A percentile compares a stretch with the other conserved stretches of the same genome.
phyloP scores from a whole-genome alignment of 2,329 filamentous ascomycete species.

The Talaromyces sp. region DNA sequence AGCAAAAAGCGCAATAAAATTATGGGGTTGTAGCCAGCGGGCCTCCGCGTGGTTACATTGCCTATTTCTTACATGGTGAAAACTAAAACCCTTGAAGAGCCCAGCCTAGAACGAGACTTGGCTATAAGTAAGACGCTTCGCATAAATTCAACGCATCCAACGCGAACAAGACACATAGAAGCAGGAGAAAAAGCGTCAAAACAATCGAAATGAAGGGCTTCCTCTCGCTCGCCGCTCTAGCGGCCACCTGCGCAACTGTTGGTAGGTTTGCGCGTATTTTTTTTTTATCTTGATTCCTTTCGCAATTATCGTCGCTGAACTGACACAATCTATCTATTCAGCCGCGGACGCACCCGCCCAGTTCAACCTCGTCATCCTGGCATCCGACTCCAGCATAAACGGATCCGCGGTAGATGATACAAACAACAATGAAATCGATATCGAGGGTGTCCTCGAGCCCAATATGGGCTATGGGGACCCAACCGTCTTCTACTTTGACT shows the following conservation, averaged over 20 bases:
- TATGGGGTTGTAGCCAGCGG: neutral
- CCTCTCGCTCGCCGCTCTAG: neutral
- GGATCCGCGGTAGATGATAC: neutral
- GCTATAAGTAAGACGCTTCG: neutral
- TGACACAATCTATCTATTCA: neutral
- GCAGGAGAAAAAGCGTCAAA: neutral
- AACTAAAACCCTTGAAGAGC: neutral
- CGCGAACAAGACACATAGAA: neutral
- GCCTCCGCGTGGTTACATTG: neutral
- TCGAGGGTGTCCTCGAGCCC: neutral
- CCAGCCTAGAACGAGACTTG: neutral
- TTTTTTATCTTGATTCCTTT: neutral
- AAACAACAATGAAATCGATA: slow-evolving; percentile 2
- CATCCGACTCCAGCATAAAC: slow-evolving; percentile 3
- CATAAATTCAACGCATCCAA: neutral
- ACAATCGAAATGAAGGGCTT: neutral
- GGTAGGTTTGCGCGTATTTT: neutral
- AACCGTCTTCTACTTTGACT: slow-evolving; percentile 2
- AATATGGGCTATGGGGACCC: neutral
- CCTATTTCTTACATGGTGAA: neutral
- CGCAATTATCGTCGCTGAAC: neutral
- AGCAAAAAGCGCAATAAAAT: neutral
- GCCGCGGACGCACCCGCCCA: neutral
- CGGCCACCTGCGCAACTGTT: neutral
- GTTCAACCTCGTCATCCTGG: slow-evolving; percentile 1